A percentile compares a stretch with the other conserved stretches of the same genome.
phyloP scores from a whole-genome alignment of 192 early-diverging fungal species.

The Coemansia sp. region DNA sequence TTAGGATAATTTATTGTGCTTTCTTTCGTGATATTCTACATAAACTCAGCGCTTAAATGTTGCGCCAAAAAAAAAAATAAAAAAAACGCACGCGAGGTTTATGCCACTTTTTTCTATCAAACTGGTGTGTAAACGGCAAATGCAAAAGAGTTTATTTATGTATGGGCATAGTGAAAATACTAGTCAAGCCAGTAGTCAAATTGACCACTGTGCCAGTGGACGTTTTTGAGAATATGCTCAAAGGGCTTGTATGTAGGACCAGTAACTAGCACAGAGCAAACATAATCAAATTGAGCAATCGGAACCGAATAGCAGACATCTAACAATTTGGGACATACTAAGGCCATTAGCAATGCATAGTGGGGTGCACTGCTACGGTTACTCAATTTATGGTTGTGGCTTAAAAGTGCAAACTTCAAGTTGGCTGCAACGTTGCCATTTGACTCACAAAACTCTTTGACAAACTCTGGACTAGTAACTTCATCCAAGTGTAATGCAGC shows the following conservation, averaged over 20 bases:
- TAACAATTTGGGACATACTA: background rate
- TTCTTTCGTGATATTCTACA: no score
- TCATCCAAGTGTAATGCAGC: background rate
- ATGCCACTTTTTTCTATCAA: no score
- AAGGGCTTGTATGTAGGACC: background rate
- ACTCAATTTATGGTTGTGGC: background rate
- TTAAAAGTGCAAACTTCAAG: background rate
- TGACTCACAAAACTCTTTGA: background rate
- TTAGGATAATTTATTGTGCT: no score
- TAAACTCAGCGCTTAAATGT: no score
- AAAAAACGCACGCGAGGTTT: no score
- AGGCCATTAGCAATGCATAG: background rate
- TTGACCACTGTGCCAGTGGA: background rate
- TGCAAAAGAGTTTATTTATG: no score
- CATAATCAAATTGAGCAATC: background rate
- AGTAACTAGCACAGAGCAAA: background rate
- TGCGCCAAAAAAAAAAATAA: no score
- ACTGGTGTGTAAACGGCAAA: no score
- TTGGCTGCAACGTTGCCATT: background rate
- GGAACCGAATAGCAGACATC: background rate
- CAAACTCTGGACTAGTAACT: background rate
- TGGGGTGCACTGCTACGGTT: background rate
- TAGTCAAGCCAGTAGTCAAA: background rate
- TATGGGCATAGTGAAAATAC: background rate
- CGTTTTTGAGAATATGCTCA: background rate